Conservation (phyloP, 345 rosid species). For the Punica granatum region DNA sequence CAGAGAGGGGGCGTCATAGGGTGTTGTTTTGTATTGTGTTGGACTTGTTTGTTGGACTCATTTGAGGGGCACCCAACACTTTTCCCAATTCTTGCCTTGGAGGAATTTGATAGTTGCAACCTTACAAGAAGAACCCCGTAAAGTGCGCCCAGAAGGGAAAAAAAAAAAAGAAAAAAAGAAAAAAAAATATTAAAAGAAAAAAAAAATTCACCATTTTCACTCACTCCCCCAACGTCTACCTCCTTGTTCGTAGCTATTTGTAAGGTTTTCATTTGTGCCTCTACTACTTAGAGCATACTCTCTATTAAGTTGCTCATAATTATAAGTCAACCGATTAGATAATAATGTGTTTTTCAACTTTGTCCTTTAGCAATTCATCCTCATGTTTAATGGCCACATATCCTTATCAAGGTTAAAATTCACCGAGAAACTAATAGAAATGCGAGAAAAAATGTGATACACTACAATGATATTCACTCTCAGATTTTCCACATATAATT, state of each 20-base stretch:
- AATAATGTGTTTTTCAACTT: neutral
- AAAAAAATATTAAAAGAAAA: neutral
- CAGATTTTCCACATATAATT: neutral
- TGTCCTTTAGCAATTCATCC: constrained; percentile 1
- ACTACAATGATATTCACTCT: neutral
- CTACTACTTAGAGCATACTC: neutral
- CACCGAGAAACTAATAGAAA: neutral
- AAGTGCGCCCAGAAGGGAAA: neutral
- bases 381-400: neutral
- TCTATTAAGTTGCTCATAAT: neutral
- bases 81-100: constrained; percentile 2
- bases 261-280: constrained; percentile 9
- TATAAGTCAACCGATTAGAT: constrained; percentile 5
- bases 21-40: constrained; percentile 8
- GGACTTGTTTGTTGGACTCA: constrained; percentile 15
- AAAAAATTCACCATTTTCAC: neutral
- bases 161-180: neutral
- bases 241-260: neutral
- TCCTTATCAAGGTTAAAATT: neutral
- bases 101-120: constrained; percentile 15
- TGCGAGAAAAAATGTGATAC: neutral
- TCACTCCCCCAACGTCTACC: constrained; percentile 10
- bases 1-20: constrained; percentile 10
- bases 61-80: constrained; percentile 8
- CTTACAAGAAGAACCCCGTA: constrained; percentile 13